A percentile compares a stretch with the other conserved stretches of the same genome.
Conservation (phyloP, 2,329 filamentous ascomycete genomes). For the Echinosphaeria canescens region DNA sequence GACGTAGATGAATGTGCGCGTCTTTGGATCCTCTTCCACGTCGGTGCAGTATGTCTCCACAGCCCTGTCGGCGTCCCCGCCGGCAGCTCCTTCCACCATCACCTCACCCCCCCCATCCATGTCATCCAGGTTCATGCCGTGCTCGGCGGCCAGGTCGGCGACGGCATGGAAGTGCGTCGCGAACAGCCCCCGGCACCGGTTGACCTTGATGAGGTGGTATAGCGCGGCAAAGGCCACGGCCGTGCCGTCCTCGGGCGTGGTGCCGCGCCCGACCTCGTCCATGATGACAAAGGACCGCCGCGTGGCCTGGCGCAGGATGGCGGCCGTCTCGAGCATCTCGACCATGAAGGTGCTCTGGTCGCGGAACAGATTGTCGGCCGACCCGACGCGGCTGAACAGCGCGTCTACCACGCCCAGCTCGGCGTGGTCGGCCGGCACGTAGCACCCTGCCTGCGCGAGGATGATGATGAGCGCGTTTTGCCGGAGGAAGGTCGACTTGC, state of each 20-base stretch:
- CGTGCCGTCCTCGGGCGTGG: constrained; percentile 77
- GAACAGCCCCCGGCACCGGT: constrained; percentile 64
- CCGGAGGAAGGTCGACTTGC: constrained; percentile 87
- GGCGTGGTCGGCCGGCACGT: constrained; percentile 74
- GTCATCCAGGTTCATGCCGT: constrained; percentile 15
- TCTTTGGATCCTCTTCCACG: constrained; percentile 48
- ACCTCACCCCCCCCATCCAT: constrained; percentile 10
- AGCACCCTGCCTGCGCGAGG: constrained; percentile 79
- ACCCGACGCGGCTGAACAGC: constrained; percentile 83
- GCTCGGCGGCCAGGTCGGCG: constrained; percentile 48
- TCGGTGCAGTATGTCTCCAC: constrained; percentile 78
- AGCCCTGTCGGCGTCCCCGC: too few species aligned
- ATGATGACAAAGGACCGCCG: constrained; percentile 81
- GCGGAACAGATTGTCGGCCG: constrained; percentile 82
- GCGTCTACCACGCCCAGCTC: constrained; percentile 86
- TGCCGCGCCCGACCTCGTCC: constrained; percentile 93
- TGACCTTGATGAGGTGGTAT: constrained; percentile 60
- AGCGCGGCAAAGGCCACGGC: constrained; percentile 81
- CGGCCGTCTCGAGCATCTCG: constrained; percentile 92
- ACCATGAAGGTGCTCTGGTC: constrained; percentile 99
- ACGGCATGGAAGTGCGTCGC: constrained; percentile 87
- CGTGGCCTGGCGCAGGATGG: constrained; percentile 73
- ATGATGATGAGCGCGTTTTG: constrained; percentile 93
- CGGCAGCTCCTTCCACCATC: too few species aligned
- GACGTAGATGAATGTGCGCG: constrained; percentile 68